Evolutionary conservation across 2,329 filamentous ascomycete species (phyloP).

Genomic region (Exophiala spinifera): DNA sequence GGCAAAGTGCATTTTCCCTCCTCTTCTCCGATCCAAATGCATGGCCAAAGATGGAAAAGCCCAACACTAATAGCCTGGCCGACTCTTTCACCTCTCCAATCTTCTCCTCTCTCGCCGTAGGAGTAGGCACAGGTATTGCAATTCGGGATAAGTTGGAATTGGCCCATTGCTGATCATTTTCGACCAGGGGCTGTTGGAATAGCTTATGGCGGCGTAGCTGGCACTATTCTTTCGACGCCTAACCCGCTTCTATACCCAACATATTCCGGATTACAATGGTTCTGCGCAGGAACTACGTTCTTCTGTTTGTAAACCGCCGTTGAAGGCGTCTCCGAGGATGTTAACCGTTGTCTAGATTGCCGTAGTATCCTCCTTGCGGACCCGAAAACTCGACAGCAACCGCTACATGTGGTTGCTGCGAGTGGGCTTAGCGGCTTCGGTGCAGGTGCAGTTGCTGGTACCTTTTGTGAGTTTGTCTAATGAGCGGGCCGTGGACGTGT

Average conservation of each 20-base stretch:
- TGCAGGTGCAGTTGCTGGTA: slow-evolving; percentile 20
- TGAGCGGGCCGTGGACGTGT: not conserved
- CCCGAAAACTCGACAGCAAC: slow-evolving; percentile 25
- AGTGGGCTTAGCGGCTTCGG: slow-evolving; percentile 26
- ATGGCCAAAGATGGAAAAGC: too few relatives aligned
- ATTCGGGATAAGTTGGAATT: too few relatives aligned
- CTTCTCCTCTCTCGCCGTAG: too few relatives aligned
- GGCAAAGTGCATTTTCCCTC: too few relatives aligned
- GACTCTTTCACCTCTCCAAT: too few relatives aligned
- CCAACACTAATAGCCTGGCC: too few relatives aligned
- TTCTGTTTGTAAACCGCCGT: slow-evolving; percentile 56
- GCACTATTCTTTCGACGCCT: slow-evolving; percentile 65
- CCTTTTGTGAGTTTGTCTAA: slow-evolving; percentile 20
- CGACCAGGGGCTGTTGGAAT: slow-evolving; percentile 58
- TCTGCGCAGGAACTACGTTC: slow-evolving; percentile 71
- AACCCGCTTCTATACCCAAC: slow-evolving; percentile 68
- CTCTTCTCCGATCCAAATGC: too few relatives aligned
- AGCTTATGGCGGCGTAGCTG: slow-evolving; percentile 64
- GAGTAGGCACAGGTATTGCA: too few relatives aligned
- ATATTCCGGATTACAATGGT: slow-evolving; percentile 75
- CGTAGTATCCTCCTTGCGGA: slow-evolving; percentile 11
- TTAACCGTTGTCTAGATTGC: slow-evolving; percentile 8
- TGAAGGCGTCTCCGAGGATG: not conserved
- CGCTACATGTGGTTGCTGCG: slow-evolving; percentile 26
- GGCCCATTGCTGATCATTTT: slow-evolving; percentile 26